These are phyloP conservation scores for Clonostachys byssicola DNA, from an alignment of 2,329 filamentous ascomycete genomes.

Conservation along the genomic window DNA sequence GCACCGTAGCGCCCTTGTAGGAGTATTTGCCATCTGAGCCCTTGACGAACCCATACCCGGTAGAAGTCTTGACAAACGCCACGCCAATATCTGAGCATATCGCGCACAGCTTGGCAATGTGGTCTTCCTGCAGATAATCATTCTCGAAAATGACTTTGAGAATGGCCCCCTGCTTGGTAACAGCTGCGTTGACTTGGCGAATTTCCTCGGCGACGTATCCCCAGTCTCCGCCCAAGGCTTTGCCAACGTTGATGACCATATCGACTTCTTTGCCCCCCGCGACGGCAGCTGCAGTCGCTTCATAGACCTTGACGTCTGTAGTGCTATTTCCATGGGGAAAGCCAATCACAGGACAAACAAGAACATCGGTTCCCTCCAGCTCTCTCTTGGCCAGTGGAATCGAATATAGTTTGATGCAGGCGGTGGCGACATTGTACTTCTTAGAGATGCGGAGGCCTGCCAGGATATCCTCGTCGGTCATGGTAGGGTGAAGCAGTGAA, in stretches of 20 bases:
- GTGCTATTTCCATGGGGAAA: slow-evolving; percentile 58
- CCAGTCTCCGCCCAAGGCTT: slow-evolving; percentile 51
- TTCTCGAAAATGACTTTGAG: slow-evolving; percentile 63
- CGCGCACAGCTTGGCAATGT: slow-evolving; percentile 47
- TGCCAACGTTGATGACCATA: slow-evolving; percentile 58
- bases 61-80: slow-evolving; percentile 57
- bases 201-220: slow-evolving; percentile 51
- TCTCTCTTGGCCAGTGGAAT: slow-evolving; percentile 41
- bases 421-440: slow-evolving; percentile 45
- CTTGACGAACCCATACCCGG: slow-evolving; percentile 58
- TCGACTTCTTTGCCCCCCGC: slow-evolving; percentile 52
- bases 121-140: slow-evolving; percentile 44
- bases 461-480: slow-evolving; percentile 51
- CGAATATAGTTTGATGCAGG: slow-evolving; percentile 54
- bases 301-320: slow-evolving; percentile 46
- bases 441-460: slow-evolving; percentile 42
- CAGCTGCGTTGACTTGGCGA: slow-evolving; percentile 39
- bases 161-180: slow-evolving; percentile 33
- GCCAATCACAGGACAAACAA: slow-evolving; percentile 53
- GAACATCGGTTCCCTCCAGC: slow-evolving; percentile 42
- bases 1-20: slow-evolving; percentile 47
- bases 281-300: slow-evolving; percentile 40
- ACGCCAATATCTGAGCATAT: slow-evolving; percentile 48
- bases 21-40: slow-evolving; percentile 42
- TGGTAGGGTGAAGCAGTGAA: slow-evolving; percentile 56